These are phyloP conservation scores for Waitea zeae DNA, from an alignment of 1,284 basidiomycete genomes.

Conservation along the genomic window DNA sequence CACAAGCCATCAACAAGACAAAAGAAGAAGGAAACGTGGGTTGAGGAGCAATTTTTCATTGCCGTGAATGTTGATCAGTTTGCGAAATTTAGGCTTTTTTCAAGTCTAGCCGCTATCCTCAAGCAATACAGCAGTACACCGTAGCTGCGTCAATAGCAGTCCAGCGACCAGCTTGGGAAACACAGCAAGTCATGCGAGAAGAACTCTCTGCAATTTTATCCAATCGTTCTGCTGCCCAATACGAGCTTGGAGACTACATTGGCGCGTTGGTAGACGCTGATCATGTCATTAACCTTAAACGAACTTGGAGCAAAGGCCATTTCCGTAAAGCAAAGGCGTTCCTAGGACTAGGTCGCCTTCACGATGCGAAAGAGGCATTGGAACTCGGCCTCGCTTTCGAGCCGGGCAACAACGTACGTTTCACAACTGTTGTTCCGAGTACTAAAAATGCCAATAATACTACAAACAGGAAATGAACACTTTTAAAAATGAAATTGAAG, in stretches of 20 bases:
- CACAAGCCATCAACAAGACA: constrained; percentile 51
- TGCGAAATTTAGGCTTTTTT: constrained; percentile 40
- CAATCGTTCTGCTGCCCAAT: constrained; percentile 81
- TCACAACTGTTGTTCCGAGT: neutral
- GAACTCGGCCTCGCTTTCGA: constrained; percentile 81
- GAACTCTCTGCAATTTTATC: constrained; percentile 81
- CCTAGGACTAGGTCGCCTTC: constrained; percentile 48
- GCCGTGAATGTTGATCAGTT: neutral
- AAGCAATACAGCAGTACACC: constrained; percentile 74
- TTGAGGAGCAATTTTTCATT: constrained; percentile 4
- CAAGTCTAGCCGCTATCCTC: constrained; percentile 55
- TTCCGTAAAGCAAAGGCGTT: constrained; percentile 86
- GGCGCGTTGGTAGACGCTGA: constrained; percentile 86
- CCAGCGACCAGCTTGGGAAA: constrained; percentile 84
- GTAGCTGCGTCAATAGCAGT: constrained; percentile 71
- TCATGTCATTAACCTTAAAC: constrained; percentile 70
- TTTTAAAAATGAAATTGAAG: constrained; percentile 3
- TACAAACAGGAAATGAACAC: constrained; percentile 4
- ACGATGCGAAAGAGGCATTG: constrained; percentile 75
- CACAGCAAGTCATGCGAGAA: constrained; percentile 66
- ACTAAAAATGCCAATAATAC: neutral
- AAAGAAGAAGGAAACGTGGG: constrained; percentile 87
- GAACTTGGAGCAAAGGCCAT: constrained; percentile 90
- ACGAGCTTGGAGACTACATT: constrained; percentile 61
- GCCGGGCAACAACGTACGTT: constrained; percentile 58